Evolutionary conservation across 2,329 filamentous ascomycete genomes (phyloP), one percentile per base, ranked within the genome.

Genomic region (Colletotrichum spaethianum): DNA sequence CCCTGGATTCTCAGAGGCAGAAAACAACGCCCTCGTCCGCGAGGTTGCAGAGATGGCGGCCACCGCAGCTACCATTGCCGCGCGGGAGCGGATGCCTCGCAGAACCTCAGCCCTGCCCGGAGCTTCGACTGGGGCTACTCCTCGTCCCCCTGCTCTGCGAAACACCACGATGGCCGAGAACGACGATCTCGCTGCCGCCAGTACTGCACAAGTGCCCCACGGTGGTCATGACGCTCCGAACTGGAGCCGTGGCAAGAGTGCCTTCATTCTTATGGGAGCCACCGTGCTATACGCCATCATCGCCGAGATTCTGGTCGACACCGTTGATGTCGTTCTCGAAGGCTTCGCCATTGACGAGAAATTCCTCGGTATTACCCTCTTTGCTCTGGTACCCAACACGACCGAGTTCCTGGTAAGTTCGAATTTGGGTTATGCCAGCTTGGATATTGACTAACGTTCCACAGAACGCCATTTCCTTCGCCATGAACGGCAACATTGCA

Each of bases 401-500:
- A 99, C 96, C 1, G 96, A 99, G 80, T 99, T 99, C 80, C 82
- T 99, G 86, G 93, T 96, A 88, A 84, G 91, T 83, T 28, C 76
- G n/a, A 74, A 72, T 55, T 42, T n/a, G 31, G 31, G 31, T 38
- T n/a, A 44, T 40, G 4, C 14, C 26, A 7, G 12, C 12, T 8
- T 28, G 12, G 20, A 26, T 40, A 26, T 48, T 6, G 31, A 40
- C 59, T 72, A 50, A 73, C 40, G 36, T 53, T 28, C 14, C n/a
- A 2, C 18, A 95, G 92, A 99, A 99, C 82, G 96, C 96, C 80
- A 99, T 99, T 72, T 98, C 95, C 0, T 99, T 99, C 81, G 96
- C 96, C 65, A 99, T 99, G 96, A 98, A 99, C 79, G 96, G 96
- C 72, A 99, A 99, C 82, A 98, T 99, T 82, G 96, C 96, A 0